Conservation (phyloP, 225 moss, liverwort and hornwort species). For the Bryoerythrophyllum caledonicum region DNA sequence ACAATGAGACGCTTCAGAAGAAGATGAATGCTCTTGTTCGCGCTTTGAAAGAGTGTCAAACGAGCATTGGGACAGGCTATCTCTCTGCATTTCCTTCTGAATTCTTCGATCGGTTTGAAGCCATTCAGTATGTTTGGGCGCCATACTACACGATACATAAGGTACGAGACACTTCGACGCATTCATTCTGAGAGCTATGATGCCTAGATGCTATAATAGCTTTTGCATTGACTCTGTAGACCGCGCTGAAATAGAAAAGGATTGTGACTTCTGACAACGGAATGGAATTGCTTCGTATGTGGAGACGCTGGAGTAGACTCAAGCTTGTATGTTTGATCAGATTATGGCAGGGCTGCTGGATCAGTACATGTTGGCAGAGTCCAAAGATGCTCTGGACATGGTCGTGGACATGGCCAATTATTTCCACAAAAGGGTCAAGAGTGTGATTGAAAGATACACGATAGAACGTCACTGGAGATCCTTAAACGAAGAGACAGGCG, state of each 20-base stretch:
- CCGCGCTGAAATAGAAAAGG: not conserved
- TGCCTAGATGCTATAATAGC: not conserved
- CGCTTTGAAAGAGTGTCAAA: conserved; percentile 84
- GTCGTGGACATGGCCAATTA: conserved; percentile 81
- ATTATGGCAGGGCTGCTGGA: conserved; percentile 99
- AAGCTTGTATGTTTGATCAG: conserved; percentile 39
- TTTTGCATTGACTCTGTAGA: conserved; percentile 7
- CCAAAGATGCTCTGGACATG: conserved; percentile 68
- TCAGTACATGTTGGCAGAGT: conserved; percentile 72
- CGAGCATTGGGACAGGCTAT: conserved; percentile 79
- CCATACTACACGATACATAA: conserved; percentile 99
- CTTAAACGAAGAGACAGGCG: conserved; percentile 95
- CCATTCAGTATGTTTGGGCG: conserved; percentile 83
- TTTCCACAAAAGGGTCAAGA: conserved; percentile 71
- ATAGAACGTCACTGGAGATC: conserved; percentile 94
- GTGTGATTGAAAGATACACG: conserved; percentile 67
- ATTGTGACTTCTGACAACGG: conserved; percentile 3
- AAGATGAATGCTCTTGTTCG: conserved; percentile 69
- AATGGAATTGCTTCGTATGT: conserved; percentile 6
- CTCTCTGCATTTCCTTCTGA: conserved; percentile 87
- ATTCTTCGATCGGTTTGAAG: conserved; percentile 95
- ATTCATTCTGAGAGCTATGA: conserved; percentile 11
- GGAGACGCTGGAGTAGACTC: not conserved
- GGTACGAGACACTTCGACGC: conserved; percentile 34
- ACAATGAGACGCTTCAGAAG: conserved; percentile 43